Evolutionary conservation across 2,329 filamentous ascomycete species (phyloP).

Genomic region (Pseudogymnoascus sp.): DNA sequence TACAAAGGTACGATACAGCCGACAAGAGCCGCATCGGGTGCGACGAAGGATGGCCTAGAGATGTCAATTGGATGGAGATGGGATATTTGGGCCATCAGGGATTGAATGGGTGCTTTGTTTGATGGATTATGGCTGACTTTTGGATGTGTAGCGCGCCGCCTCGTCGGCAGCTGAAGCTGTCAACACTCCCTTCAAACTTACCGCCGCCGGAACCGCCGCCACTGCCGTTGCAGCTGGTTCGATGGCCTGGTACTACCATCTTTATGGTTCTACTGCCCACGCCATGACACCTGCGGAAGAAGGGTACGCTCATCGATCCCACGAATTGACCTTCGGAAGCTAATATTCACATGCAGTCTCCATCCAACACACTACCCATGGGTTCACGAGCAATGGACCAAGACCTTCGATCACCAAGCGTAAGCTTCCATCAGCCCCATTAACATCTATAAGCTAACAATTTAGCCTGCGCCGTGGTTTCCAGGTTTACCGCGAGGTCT

Average conservation of each 20-base stretch:
- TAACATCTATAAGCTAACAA: slow-evolving; percentile 19
- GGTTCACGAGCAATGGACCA: slow-evolving; percentile 85
- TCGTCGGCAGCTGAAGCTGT: slow-evolving; percentile 63
- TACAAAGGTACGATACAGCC: slow-evolving; percentile 10
- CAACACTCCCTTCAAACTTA: slow-evolving; percentile 72
- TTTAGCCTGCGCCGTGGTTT: slow-evolving; percentile 91
- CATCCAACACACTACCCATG: slow-evolving; percentile 90
- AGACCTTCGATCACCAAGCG: slow-evolving; percentile 96
- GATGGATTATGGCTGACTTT: slow-evolving; percentile 33
- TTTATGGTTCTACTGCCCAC: slow-evolving; percentile 80
- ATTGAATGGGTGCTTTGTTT: slow-evolving; percentile 20
- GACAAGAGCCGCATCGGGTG: slow-evolving; percentile 11
- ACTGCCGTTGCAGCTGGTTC: slow-evolving; percentile 82
- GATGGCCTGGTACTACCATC: slow-evolving; percentile 94
- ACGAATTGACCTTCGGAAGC: background rate
- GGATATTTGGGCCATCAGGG: slow-evolving; percentile 10
- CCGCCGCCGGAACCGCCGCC: slow-evolving; percentile 77
- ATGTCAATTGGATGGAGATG: background rate
- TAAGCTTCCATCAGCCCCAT: slow-evolving; percentile 46
- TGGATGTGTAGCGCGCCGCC: slow-evolving; percentile 47
- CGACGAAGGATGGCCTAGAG: background rate
- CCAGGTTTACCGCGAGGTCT: slow-evolving; percentile 98
- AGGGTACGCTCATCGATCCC: slow-evolving; percentile 65
- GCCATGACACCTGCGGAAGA: slow-evolving; percentile 93
- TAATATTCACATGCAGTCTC: slow-evolving; percentile 50